A percentile compares a stretch with the other conserved stretches of the same genome.
These are phyloP conservation scores for Calonectria pteridis DNA, from an alignment of 2,329 filamentous ascomycete species.

Conservation along the genomic window DNA sequence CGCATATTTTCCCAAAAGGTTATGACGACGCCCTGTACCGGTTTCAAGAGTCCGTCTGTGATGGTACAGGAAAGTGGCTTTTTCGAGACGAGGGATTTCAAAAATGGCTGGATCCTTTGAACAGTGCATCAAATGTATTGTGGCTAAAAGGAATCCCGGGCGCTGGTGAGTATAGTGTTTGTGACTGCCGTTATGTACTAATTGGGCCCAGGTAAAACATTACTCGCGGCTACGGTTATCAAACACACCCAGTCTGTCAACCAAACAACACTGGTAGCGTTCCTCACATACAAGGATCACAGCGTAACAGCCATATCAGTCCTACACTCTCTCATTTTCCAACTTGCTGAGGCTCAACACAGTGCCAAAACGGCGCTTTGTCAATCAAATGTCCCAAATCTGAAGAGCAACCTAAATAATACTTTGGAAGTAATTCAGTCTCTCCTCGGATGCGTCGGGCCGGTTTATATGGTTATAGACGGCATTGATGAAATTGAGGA, in stretches of 20 bases:
- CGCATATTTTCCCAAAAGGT: not conserved
- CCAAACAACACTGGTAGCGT: slow-evolving; percentile 1
- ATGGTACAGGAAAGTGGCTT: not conserved
- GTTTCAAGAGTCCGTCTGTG: not conserved
- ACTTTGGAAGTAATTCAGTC: not conserved
- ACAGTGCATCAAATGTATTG: not conserved
- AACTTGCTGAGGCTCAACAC: not conserved
- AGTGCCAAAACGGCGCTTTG: not conserved
- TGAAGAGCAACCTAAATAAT: not conserved
- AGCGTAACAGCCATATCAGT: not conserved
- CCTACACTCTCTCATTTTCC: slow-evolving; percentile 25
- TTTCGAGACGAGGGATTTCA: not conserved
- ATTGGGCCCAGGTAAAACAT: not conserved
- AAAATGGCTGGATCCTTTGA: not conserved
- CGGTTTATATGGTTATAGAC: slow-evolving; percentile 20
- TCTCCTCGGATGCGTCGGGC: not conserved
- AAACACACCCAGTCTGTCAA: not conserved
- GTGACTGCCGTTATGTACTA: not conserved
- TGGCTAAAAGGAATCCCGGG: slow-evolving; percentile 9
- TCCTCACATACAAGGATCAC: slow-evolving; percentile 1
- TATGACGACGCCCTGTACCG: not conserved
- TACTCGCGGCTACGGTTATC: not conserved
- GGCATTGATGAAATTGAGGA: slow-evolving; percentile 29
- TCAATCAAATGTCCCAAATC: not conserved
- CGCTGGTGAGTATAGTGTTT: not conserved